Conservation (phyloP, 768 basidiomycete species). For the Phallus indusiatus region DNA sequence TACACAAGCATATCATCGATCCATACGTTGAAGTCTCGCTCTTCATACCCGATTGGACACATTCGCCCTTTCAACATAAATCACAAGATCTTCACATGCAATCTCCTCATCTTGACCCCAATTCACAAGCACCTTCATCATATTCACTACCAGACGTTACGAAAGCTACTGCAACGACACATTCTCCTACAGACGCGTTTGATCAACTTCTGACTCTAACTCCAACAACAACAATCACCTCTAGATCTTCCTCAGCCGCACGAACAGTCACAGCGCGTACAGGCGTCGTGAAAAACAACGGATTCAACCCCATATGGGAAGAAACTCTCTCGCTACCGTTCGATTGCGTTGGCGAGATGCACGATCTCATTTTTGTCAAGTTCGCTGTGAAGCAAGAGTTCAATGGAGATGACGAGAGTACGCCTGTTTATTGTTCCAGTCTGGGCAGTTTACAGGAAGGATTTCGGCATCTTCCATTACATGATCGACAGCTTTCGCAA, state of each 20-base stretch:
- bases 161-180: not conserved
- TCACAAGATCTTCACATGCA: not conserved
- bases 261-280: constrained; percentile 50
- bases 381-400: constrained; percentile 67
- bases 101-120: not conserved
- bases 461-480: constrained; percentile 82
- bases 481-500: constrained; percentile 80
- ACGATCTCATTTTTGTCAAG: constrained; percentile 74
- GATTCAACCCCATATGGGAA: constrained; percentile 89
- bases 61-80: constrained; percentile 21
- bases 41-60: constrained; percentile 64
- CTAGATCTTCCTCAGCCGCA: constrained; percentile 20
- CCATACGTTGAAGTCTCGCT: constrained; percentile 79
- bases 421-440: constrained; percentile 61
- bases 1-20: constrained; percentile 47
- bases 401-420: constrained; percentile 42
- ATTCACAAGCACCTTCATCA: constrained; percentile 6
- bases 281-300: constrained; percentile 66
- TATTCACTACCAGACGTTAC: constrained; percentile 13
- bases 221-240: constrained; percentile 19
- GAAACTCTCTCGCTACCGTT: constrained; percentile 64
- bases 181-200: not conserved
- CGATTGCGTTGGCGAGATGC: constrained; percentile 65
- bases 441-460: constrained; percentile 68
- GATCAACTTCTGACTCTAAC: constrained; percentile 3